A percentile compares a stretch with the other conserved stretches of the same genome.
phyloP scores from a whole-genome alignment of 2,329 filamentous ascomycete species.

The Verticillium isaacii region DNA sequence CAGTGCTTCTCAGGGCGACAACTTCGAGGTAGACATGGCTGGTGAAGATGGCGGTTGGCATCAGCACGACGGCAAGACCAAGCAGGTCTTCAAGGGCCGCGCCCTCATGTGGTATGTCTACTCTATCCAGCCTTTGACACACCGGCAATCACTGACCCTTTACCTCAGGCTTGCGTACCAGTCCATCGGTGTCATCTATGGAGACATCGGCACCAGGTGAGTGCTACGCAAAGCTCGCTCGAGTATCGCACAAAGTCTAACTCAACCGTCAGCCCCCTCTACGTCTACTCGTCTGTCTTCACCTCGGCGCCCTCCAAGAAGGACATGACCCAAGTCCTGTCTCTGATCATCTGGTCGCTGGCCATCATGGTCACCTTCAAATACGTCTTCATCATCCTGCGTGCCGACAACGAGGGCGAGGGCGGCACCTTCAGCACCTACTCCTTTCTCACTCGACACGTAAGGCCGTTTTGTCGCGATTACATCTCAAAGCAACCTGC shows the following conservation, averaged over 20 bases:
- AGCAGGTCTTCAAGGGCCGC: slow-evolving; percentile 29
- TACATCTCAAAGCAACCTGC: background rate
- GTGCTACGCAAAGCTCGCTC: background rate
- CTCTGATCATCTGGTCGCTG: slow-evolving; percentile 65
- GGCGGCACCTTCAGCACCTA: slow-evolving; percentile 67
- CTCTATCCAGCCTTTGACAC: accelerated
- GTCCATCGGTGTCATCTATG: slow-evolving; percentile 63
- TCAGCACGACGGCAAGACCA: slow-evolving; percentile 10
- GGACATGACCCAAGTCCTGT: slow-evolving; percentile 60
- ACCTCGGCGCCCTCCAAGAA: slow-evolving; percentile 46
- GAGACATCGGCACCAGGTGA: slow-evolving; percentile 54
- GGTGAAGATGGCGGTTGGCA: slow-evolving; percentile 19
- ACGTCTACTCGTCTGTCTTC: slow-evolving; percentile 68
- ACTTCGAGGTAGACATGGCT: slow-evolving; percentile 19
- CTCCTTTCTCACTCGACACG: slow-evolving; percentile 57
- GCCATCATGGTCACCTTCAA: slow-evolving; percentile 67
- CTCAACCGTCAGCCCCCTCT: slow-evolving; percentile 51
- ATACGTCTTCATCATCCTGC: slow-evolving; percentile 61
- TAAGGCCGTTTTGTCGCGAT: slow-evolving; percentile 13
- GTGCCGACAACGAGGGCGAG: slow-evolving; percentile 66
- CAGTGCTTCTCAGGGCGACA: slow-evolving; percentile 14
- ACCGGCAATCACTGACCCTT: background rate
- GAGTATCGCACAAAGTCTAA: background rate
- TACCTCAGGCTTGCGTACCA: slow-evolving; percentile 53
- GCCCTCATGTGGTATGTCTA: slow-evolving; percentile 23